Evolutionary conservation across 2,329 filamentous ascomycete species (phyloP), one percentile per base, ranked within the genome.

Genomic region (Diaporthe sp.): DNA sequence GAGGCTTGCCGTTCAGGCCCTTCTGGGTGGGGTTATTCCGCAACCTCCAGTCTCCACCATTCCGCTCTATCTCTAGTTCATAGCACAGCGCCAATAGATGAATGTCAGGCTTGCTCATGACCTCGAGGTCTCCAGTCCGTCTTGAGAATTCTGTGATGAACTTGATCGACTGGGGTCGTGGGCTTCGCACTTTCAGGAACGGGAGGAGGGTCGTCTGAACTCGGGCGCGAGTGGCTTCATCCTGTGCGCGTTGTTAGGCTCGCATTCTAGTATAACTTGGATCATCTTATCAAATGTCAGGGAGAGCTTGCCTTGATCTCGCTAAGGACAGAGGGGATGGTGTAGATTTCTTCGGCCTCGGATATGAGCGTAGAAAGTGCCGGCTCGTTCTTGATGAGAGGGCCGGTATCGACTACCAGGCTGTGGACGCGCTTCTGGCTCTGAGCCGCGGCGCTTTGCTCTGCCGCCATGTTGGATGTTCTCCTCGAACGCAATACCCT

Each of bases 301-400:
- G 28, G 19, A 8, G n/a, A 31, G 65, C 57, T 60, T 22, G 68
- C 76, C 87, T 98, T 96, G 73, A 98, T 98, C 87, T 99, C 97
- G 71, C 92, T 90, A 42, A 98, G 88, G 74, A 99, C 95, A 10
- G 94, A 92, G 0, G 96, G 95, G 0, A 96, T 94, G 1, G 95
- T 98, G 81, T 95, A 91, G 57, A 98, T 89, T 76, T 90, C 87
- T 80, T 97, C 93, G 65, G 95, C 92, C 82, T 95, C 92, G 51
- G 91, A 89, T 71, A 98, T 87, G 15, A 99, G 91, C 0, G 94
- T 95, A 61, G 95, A 97, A 34, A 97, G 91, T 15, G 94, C 88
- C 17, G 96, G 95, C 78, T 97, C 93, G 85, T 98, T 98, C 83
- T 96, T 96, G 84, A 99, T 96, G 76, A 99, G 92, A 10, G 96